Conservation (phyloP, 768 basidiomycete species). For the Leccinum disarticulatum region DNA sequence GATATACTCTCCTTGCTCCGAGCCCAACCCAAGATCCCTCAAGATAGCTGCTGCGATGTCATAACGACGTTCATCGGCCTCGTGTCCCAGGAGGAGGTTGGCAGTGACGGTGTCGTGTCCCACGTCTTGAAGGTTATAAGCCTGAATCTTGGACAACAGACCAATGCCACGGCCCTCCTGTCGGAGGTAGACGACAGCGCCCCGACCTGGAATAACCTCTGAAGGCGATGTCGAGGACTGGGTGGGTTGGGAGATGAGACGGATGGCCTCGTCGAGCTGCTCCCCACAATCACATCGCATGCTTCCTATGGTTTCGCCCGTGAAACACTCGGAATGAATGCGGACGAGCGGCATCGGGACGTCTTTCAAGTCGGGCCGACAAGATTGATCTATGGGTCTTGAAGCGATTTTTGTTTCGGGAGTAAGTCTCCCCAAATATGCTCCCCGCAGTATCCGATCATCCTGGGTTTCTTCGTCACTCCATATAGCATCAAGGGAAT, state of each 20-base stretch:
- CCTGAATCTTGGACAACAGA: conserved; percentile 90
- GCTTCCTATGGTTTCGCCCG: conserved; percentile 95
- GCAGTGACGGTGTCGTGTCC: conserved; percentile 99
- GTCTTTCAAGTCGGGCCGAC: conserved; percentile 12
- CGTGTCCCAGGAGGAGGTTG: conserved; percentile 91
- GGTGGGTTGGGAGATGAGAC: conserved; percentile 77
- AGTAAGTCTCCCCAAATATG: conserved; percentile 86
- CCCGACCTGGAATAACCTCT: conserved; percentile 71
- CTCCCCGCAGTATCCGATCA: conserved; percentile 91
- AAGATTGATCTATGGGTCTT: conserved; percentile 26
- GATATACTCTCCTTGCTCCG: conserved; percentile 55
- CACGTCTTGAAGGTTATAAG: conserved; percentile 98
- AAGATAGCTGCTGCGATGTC: conserved; percentile 89
- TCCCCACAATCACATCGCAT: conserved; percentile 99
- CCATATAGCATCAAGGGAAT: conserved; percentile 83
- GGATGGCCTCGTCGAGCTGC: conserved; percentile 94
- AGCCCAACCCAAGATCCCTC: conserved; percentile 78
- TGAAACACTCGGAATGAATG: conserved; percentile 98
- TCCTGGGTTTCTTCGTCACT: conserved; percentile 82
- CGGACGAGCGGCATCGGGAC: conserved; percentile 82
- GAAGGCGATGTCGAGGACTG: conserved; percentile 40
- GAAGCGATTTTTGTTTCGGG: conserved; percentile 49
- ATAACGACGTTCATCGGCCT: conserved; percentile 92
- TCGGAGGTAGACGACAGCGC: conserved; percentile 91
- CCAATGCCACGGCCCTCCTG: conserved; percentile 99